Percentiles rank a stretch among this genome's conserved stretches.
These are phyloP conservation scores for Ochromonas danica DNA, from an alignment of 108 stramenopile species.

Conservation along the genomic window DNA sequence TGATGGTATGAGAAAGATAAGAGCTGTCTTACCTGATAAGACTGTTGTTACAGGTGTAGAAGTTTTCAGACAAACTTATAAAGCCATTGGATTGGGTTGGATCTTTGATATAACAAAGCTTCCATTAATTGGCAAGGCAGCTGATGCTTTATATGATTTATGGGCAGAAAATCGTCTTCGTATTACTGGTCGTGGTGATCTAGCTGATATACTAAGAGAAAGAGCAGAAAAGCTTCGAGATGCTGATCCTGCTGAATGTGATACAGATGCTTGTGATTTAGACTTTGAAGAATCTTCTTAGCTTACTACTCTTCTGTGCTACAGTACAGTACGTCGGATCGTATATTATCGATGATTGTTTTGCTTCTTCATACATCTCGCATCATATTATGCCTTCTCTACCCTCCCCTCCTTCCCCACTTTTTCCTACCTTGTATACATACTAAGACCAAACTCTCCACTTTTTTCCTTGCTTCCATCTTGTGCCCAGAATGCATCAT, in stretches of 20 bases:
- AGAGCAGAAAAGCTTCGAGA: neutral
- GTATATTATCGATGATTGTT: neutral
- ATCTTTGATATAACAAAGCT: constrained; percentile 28
- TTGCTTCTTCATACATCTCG: neutral
- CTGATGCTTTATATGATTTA: constrained; percentile 6
- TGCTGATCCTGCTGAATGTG: neutral
- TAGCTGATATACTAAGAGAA: neutral
- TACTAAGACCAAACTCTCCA: neutral
- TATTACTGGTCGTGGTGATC: neutral
- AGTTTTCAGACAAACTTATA: constrained; percentile 32
- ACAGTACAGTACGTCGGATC: neutral
- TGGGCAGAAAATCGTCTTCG: neutral
- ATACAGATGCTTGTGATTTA: neutral
- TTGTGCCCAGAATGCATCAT: constrained; percentile 10
- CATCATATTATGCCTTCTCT: neutral
- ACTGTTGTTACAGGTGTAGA: constrained; percentile 34
- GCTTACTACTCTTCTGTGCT: no score
- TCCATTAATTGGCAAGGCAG: constrained; percentile 28
- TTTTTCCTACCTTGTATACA: constrained; percentile 3
- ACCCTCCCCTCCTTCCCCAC: neutral
- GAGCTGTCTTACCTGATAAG: constrained; percentile 24
- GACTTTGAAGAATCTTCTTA: neutral
- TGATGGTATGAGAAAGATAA: constrained; percentile 27
- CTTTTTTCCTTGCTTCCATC: neutral
- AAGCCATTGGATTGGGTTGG: constrained; percentile 33